Conservation (phyloP, 805 yeast genomes). For the Nakazawaea wickerhamii region DNA sequence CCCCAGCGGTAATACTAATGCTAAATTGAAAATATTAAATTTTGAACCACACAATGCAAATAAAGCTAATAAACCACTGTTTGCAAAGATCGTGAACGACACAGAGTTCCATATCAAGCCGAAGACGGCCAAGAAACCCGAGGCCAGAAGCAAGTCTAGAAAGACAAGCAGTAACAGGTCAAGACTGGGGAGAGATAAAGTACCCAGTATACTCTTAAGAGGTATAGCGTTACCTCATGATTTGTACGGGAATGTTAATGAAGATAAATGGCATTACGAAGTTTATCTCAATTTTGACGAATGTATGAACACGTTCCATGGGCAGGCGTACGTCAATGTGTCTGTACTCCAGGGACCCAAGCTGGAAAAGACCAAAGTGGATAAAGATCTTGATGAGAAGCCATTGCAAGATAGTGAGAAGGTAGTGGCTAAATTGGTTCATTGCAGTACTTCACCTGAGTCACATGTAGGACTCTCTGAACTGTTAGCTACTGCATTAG, state of each 20-base stretch:
- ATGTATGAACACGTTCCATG: constrained; percentile 27
- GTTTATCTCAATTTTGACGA: constrained; percentile 42
- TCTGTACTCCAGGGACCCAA: constrained; percentile 48
- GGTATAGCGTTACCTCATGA: constrained; percentile 54
- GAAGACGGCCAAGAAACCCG: constrained; percentile 27
- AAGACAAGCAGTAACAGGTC: constrained; percentile 18
- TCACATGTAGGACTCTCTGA: constrained; percentile 48
- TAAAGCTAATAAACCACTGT: constrained; percentile 21
- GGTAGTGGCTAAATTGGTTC: constrained; percentile 47
- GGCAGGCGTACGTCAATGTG: constrained; percentile 42
- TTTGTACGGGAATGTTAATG: constrained; percentile 22
- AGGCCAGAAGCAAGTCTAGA: constrained; percentile 14
- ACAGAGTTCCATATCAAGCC: constrained; percentile 60
- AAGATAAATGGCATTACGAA: constrained; percentile 26
- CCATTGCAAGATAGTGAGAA: constrained; percentile 30
- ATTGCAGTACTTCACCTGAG: constrained; percentile 27
- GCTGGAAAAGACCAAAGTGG: constrained; percentile 19
- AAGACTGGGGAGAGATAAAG: constrained; percentile 7
- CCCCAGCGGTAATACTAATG: constrained; percentile 56
- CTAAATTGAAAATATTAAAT: constrained; percentile 45
- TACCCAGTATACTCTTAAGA: constrained; percentile 37
- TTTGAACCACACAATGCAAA: constrained; percentile 29
- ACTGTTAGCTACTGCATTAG: constrained; percentile 51
- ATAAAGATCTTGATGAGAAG: constrained; percentile 10
- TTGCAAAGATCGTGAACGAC: constrained; percentile 37